Evolutionary conservation across 2,329 filamentous ascomycete genomes (phyloP), one percentile per base, ranked within the genome.

Genomic region (Penicillium sp.): DNA sequence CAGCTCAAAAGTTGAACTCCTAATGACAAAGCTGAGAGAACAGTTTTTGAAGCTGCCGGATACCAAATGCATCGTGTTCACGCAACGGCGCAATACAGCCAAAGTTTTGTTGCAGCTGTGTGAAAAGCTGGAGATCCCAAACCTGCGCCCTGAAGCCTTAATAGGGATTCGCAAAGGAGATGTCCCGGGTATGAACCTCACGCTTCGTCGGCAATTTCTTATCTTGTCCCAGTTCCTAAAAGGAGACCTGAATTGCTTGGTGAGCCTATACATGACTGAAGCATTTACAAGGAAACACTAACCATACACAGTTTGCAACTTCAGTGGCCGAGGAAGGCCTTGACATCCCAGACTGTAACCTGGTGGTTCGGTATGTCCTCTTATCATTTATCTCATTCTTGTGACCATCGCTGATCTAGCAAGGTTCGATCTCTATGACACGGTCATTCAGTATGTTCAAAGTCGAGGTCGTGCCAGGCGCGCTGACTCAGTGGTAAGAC

Each of bases 391-490:
- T 37, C 11, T 2, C 10, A n/a, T 11, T n/a, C 9, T 3, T 12
- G 10, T 19, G 9, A 7, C 43, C 11, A 10, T 10, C 18, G n/a
- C 55, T 64, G 27, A 64, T 22, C 14, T 3, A 34, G 1, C 10
- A n/a, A 73, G 91, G 2, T 99, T 96, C 62, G 89, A 97, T 64
- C 79, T 95, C 2, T 95, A 90, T 69, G 78, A 80, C 10, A 96
- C 92, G 0, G 83, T 95, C 68, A 97, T 97, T 44, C 88, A 95
- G 63, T 97, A 96, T 64, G 84, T 97, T 16, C 93, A 99, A 67
- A 96, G 91, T 12, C 82, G 89, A 54, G 93, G 93, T 0, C 82
- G 93, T 46, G 93, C 93, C 11, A 81, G 93, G 33, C 87, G 89
- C 61, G 69, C 73, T 0, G 79, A 86, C 46, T 97, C 93, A 0